Conservation (phyloP, 164 flowering plant species). For the Vitis riparia region DNA sequence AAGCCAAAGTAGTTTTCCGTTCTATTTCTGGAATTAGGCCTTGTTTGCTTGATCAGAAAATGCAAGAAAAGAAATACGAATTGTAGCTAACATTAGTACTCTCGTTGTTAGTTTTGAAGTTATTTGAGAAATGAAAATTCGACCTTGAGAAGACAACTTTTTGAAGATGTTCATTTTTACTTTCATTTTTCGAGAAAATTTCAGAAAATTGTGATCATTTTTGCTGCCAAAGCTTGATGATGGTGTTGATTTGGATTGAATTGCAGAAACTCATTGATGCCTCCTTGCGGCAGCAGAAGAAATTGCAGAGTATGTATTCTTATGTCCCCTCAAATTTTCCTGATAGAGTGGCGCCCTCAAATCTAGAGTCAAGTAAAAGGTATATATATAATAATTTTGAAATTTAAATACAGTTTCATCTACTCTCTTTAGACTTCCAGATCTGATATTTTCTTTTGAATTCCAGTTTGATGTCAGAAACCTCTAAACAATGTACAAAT, state of each 20-base stretch:
- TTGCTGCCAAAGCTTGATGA: too few species aligned
- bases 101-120: too few species aligned
- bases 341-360: constrained; percentile 23
- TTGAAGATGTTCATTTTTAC: too few species aligned
- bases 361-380: constrained; percentile 34
- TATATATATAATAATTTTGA: constrained; percentile 1
- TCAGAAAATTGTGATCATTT: too few species aligned
- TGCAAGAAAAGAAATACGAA: background rate
- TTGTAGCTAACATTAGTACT: too few species aligned
- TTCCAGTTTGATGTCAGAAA: constrained; percentile 43
- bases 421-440: background rate
- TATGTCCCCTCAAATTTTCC: constrained; percentile 45
- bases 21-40: background rate
- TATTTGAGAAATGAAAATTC: too few species aligned
- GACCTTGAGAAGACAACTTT: too few species aligned
- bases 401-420: background rate
- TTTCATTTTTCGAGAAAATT: too few species aligned
- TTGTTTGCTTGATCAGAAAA: background rate
- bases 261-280: constrained; percentile 75
- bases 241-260: background rate
- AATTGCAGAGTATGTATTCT: constrained; percentile 63
- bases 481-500: constrained; percentile 16
- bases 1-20: constrained; percentile 58
- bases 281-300: constrained; percentile 73
- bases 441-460: background rate